Percentiles rank a stretch among this genome's conserved stretches.
Conservation (phyloP, 208 protist genomes). For the Plasmodiophora brassicae region DNA sequence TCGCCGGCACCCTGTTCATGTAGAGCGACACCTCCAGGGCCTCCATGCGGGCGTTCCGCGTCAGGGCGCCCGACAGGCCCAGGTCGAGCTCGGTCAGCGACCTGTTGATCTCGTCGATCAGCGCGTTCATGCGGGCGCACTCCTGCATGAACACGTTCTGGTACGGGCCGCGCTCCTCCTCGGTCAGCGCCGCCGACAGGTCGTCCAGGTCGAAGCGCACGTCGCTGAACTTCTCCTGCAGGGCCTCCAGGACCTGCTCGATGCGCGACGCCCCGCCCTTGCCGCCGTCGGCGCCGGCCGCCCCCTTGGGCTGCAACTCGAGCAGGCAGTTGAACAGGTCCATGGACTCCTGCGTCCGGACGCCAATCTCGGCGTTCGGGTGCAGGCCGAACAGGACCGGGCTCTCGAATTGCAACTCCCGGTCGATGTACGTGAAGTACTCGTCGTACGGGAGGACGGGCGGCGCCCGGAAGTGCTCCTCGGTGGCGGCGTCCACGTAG, state of each 20-base stretch:
- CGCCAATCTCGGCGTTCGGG: conserved; percentile 97
- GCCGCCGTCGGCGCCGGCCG: conserved; percentile 66
- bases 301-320: conserved; percentile 85
- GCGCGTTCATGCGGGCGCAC: conserved; percentile 93
- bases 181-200: conserved; percentile 62
- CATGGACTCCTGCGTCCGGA: conserved; percentile 77
- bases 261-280: conserved; percentile 66
- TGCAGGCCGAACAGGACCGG: conserved; percentile 92
- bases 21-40: conserved; percentile 60
- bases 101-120: conserved; percentile 77
- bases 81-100: conserved; percentile 92
- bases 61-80: conserved; percentile 74
- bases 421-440: conserved; percentile 86
- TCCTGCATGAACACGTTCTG: conserved; percentile 87
- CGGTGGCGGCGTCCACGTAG: conserved; percentile 40
- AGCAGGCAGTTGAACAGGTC: conserved; percentile 91
- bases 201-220: conserved; percentile 61
- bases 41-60: conserved; percentile 72
- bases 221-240: conserved; percentile 61
- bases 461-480: conserved; percentile 42
- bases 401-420: conserved; percentile 79
- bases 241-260: conserved; percentile 57
- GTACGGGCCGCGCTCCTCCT: conserved; percentile 90
- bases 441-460: conserved; percentile 72
- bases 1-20: conserved; percentile 75